Base-by-base conservation (phyloP, 176 grass and related monocot species). In the Ampelocalamus luodianensis region DNA sequence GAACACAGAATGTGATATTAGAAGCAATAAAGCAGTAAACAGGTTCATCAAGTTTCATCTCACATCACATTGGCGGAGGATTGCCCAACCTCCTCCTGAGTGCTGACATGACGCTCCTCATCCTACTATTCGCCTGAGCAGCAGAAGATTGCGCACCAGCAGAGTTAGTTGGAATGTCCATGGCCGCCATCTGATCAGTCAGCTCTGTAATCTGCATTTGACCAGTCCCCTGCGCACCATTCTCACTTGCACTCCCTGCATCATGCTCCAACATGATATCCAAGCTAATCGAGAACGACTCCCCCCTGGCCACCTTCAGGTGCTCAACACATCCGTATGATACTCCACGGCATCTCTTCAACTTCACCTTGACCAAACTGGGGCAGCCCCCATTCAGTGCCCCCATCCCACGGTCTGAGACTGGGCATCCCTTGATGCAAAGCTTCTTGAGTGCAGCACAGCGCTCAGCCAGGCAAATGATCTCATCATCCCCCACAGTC, bases 381-480 rank as follows among this genome's bases (percentile, higher is more conserved):
- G 97, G 97, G 84, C 93, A 99, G 9, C 97, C 93, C 6, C 73
- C 68, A 27, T 89, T 89, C 10, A 99, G 88, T 2, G 97, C 88
- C 74, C 89, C 92, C 92, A 99, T 92, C 46, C 97, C 97, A 12
- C 86, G 86, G 74, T 99, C 88, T 2, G 97, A 94, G 17, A 99
- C 92, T 0, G 97, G 97, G 78, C 97, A 99, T 4, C 88, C 93
- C 82, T 99, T 99, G 88, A 99, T 99, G 85, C 97, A 99, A 44
- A 99, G 90, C 68, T 99, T 99, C 92, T 92, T 99, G 46, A 99
- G 89, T 1, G 90, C 81, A 56, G 84, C 69, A 66, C 97, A 99
- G 40, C 92, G 89, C 48, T 93, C 73, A 8, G 97, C 93, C 65
- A 99, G 85, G 86, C 97, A 99, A 27, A 94, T 85, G 64, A 99